Evolutionary conservation across 164 flowering plant genomes (phyloP), one percentile per base, ranked within the genome.

Genomic region (Macadamia tetraphylla): DNA sequence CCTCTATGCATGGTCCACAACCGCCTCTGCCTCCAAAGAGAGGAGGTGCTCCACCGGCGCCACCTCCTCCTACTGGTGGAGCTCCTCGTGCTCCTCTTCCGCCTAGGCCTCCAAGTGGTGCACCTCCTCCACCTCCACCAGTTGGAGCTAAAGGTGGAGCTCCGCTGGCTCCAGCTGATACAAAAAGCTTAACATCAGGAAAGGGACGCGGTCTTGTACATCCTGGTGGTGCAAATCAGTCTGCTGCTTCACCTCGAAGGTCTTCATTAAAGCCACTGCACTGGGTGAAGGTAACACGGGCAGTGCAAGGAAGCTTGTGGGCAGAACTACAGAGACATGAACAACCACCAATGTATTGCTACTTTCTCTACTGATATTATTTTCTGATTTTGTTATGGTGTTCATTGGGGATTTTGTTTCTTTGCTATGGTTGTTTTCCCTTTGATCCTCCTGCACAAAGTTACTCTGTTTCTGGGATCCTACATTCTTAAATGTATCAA

Each of bases 271-370:
- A 90, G 80, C 99, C 99, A 14, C 75, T 94, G 60, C 98, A 94
- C 67, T 94, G 99, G 99, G 84, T 88, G 79, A 94, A 94, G 79
- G 92, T 94, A 31, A 87, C 99, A 65, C 84, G 96, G 77, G 97
- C 89, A 48, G 63, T 94, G 63, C 91, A 88, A 81, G 99, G 99
- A 76, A 94, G 98, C 81, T 83, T 92, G 60, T 94, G 99, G 99
- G 98, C 88, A 61, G 98, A 94, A 74, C 60, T 88, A 73, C 98
- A 92, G 73, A 88, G 85, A 79, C 73, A 75, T 67, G 92, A 87
- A 48, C 95, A 89, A 55, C 81, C 88, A 69, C 90, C 80, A 81
- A 84, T 68, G 94, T 94, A 86, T 43, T 64, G 56, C 59, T 69
- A 65, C 74, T 64, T 55, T 65, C 68, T 57, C 69, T 64, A 12